Evolutionary conservation across 2,329 filamentous ascomycete species (phyloP).

Genomic region (Botrytis medusae): DNA sequence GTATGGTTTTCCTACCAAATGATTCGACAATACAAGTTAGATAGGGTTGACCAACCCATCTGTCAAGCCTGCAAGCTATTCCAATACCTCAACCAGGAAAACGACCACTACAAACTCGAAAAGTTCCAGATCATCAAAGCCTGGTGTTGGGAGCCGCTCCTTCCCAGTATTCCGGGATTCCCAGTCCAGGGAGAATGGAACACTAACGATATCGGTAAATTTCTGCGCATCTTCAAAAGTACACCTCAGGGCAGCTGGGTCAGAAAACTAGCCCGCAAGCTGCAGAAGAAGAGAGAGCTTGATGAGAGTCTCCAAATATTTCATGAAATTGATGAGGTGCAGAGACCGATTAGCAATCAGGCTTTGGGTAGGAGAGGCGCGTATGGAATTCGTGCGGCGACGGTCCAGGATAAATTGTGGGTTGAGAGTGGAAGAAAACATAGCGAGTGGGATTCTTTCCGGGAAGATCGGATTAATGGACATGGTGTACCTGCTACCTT

Average conservation of each 20-base stretch:
- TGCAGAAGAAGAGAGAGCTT: not conserved
- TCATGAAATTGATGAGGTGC: constrained; percentile 11
- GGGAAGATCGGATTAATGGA: not conserved
- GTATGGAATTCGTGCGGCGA: constrained; percentile 3
- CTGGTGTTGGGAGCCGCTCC: constrained; percentile 24
- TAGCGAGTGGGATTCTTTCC: not conserved
- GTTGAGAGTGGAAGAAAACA: not conserved
- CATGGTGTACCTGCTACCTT: constrained; percentile 2
- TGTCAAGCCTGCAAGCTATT: constrained; percentile 32
- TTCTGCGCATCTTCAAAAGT: constrained; percentile 19
- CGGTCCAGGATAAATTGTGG: not conserved
- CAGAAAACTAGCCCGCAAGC: rapidly evolving
- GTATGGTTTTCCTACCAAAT: constrained; percentile 30
- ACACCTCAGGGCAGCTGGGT: not conserved
- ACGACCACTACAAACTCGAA: constrained; percentile 33
- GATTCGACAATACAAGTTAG: not conserved
- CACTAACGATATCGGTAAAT: constrained; percentile 21
- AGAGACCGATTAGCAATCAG: not conserved
- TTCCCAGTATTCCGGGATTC: not conserved
- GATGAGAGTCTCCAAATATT: not conserved
- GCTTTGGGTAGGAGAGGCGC: not conserved
- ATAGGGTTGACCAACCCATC: not conserved
- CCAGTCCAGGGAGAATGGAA: constrained; percentile 23
- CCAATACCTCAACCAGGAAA: constrained; percentile 26
- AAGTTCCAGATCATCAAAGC: constrained; percentile 30